These are phyloP conservation scores for Podospora pseudocomata DNA, from an alignment of 495 filamentous ascomycete species.

Conservation along the genomic window DNA sequence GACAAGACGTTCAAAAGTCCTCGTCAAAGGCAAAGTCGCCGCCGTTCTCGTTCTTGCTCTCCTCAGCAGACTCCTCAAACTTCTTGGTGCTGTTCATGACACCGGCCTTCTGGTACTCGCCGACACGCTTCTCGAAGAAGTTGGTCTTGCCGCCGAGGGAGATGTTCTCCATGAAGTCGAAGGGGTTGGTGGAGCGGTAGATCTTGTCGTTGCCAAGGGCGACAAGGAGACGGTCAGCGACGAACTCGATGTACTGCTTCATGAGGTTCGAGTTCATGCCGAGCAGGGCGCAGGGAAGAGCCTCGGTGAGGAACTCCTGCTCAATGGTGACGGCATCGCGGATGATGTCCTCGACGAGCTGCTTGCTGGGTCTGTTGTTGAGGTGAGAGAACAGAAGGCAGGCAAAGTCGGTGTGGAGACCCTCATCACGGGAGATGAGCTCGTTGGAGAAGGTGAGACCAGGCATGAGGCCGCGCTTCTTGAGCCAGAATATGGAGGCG, in stretches of 20 bases:
- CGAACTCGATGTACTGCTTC: conserved; percentile 99
- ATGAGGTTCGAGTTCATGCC: conserved; percentile 97
- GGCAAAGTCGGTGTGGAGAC: conserved; percentile 98
- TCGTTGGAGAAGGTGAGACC: conserved; percentile 99
- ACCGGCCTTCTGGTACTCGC: conserved; percentile 98
- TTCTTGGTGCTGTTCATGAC: conserved; percentile 92
- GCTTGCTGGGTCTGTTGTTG: conserved; percentile 78
- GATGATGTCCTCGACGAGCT: conserved; percentile 82
- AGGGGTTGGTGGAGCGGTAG: conserved; percentile 90
- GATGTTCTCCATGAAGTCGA: conserved; percentile 99
- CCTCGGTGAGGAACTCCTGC: conserved; percentile 96
- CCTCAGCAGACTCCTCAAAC: conserved; percentile 43
- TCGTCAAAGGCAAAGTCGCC: conserved; percentile 92
- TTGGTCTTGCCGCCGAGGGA: conserved; percentile 98
- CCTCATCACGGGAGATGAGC: conserved; percentile 98
- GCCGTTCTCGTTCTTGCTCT: conserved; percentile 58
- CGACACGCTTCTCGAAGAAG: conserved; percentile 99
- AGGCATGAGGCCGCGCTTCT: conserved; percentile 99
- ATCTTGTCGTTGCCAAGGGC: conserved; percentile 90
- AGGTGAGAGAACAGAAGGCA: conserved; percentile 95
- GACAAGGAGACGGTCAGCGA: conserved; percentile 89
- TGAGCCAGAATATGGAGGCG: conserved; percentile 99
- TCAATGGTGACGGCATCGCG: conserved; percentile 91
- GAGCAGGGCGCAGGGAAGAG: conserved; percentile 84
- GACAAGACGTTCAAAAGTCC: conserved; percentile 71